phyloP scores from a whole-genome alignment of 2,329 filamentous ascomycete species.

The Achaetomium macrosporum region DNA sequence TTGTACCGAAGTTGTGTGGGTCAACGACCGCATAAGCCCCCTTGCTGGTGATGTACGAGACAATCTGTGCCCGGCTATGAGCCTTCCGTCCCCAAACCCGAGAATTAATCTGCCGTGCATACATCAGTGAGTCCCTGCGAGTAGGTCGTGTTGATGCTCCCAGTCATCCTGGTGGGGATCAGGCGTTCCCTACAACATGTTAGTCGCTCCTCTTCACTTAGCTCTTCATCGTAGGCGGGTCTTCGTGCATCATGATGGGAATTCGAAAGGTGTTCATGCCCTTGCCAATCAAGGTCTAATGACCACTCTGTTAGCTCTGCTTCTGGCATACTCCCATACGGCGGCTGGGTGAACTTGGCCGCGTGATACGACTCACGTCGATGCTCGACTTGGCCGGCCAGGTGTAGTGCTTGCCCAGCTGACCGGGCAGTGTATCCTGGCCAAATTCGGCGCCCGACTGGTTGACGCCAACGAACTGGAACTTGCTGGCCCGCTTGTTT shows the following conservation, averaged over 20 bases:
- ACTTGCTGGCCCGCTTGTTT: constrained; percentile 32
- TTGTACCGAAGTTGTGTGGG: constrained; percentile 60
- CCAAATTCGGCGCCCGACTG: constrained; percentile 59
- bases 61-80: constrained; percentile 20
- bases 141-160: constrained; percentile 30
- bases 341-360: constrained; percentile 17
- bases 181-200: constrained; percentile 45
- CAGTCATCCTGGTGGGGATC: constrained; percentile 39
- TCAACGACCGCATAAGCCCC: constrained; percentile 36
- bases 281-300: constrained; percentile 41
- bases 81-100: no score
- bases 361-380: constrained; percentile 19
- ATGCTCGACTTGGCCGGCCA: constrained; percentile 51
- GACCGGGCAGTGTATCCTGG: constrained; percentile 49
- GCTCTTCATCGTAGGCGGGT: constrained; percentile 27
- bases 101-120: neutral
- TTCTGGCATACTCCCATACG: constrained; percentile 34
- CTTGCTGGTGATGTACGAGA: constrained; percentile 29
- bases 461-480: constrained; percentile 41
- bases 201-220: neutral
- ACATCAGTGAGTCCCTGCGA: constrained; percentile 33
- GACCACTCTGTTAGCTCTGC: neutral
- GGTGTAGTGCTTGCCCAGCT: constrained; percentile 52
- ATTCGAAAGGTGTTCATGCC: constrained; percentile 56
- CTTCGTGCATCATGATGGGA: constrained; percentile 47